These are phyloP conservation scores for Mycosphaerella sp. DNA, from an alignment of 2,329 filamentous ascomycete species.

Conservation along the genomic window DNA sequence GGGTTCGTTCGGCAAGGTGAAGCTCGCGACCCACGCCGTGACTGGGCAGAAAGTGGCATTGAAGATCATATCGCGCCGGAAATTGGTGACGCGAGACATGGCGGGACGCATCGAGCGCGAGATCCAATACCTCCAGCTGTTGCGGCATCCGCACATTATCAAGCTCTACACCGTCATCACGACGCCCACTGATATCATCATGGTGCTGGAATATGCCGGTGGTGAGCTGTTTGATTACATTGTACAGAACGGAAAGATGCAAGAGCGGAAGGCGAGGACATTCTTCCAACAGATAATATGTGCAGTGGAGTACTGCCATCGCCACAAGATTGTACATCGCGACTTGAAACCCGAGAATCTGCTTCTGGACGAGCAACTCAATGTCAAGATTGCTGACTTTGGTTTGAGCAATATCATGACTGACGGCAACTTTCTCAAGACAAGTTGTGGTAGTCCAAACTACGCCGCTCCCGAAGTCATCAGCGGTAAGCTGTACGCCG, in stretches of 20 bases:
- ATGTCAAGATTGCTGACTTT: constrained; percentile 99
- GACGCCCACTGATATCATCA: constrained; percentile 88
- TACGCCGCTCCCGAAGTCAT: constrained; percentile 98
- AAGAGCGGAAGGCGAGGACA: constrained; percentile 84
- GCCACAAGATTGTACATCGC: constrained; percentile 97
- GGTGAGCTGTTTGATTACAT: constrained; percentile 98
- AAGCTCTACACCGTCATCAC: constrained; percentile 98
- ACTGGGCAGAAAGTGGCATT: constrained; percentile 93
- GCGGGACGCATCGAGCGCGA: constrained; percentile 94
- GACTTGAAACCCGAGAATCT: constrained; percentile 97
- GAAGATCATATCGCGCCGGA: constrained; percentile 95
- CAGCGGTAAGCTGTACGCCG: constrained; percentile 93
- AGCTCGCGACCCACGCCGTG: constrained; percentile 85
- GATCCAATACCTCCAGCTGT: constrained; percentile 93
- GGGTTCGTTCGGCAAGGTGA: constrained; percentile 97
- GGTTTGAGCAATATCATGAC: constrained; percentile 99
- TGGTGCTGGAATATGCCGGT: constrained; percentile 97
- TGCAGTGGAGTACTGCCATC: constrained; percentile 96
- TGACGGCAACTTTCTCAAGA: constrained; percentile 97
- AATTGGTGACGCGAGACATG: constrained; percentile 96
- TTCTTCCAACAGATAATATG: constrained; percentile 99
- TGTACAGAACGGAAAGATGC: constrained; percentile 85
- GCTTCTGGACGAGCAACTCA: constrained; percentile 86
- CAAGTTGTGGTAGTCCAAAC: constrained; percentile 95
- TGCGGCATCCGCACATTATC: constrained; percentile 97